Evolutionary conservation across 1,284 basidiomycete genomes (phyloP).

Genomic region (Cryptococcus sp.): DNA sequence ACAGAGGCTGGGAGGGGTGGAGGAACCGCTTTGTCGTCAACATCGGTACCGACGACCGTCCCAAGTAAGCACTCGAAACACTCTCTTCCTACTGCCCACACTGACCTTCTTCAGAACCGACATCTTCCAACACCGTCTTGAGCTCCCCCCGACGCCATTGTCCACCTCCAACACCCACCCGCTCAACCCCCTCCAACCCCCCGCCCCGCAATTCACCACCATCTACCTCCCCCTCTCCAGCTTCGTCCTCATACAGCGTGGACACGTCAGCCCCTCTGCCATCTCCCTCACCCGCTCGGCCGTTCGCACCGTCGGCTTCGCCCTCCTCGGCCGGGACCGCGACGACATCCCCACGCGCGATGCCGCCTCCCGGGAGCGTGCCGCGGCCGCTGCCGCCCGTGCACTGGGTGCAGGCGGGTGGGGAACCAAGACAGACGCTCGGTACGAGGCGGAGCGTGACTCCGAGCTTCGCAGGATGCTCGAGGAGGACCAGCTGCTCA

Average conservation of each 20-base stretch:
- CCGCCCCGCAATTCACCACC: slow-evolving; percentile 48
- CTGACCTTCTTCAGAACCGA: slow-evolving; percentile 41
- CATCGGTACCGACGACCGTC: slow-evolving; percentile 54
- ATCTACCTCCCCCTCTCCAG: slow-evolving; percentile 52
- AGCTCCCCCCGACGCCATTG: slow-evolving; percentile 37
- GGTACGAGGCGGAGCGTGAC: slow-evolving; percentile 26
- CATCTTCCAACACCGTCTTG: slow-evolving; percentile 55
- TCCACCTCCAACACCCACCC: slow-evolving; percentile 24
- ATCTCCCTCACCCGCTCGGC: slow-evolving; percentile 51
- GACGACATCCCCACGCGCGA: slow-evolving; percentile 16
- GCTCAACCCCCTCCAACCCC: slow-evolving; percentile 24
- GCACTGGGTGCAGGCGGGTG: slow-evolving; percentile 30
- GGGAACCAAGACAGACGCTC: slow-evolving; percentile 16
- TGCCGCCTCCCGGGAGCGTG: background rate
- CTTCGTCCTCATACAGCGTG: slow-evolving; percentile 55
- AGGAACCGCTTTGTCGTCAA: slow-evolving; percentile 53
- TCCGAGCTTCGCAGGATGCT: slow-evolving; percentile 30
- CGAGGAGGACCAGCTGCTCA: slow-evolving; percentile 9
- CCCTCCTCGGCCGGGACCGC: slow-evolving; percentile 47
- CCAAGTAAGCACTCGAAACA: slow-evolving; percentile 44
- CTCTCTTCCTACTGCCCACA: background rate
- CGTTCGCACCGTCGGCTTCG: slow-evolving; percentile 53
- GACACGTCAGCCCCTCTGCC: slow-evolving; percentile 48
- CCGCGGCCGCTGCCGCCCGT: slow-evolving; percentile 11
- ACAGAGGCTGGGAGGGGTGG: slow-evolving; percentile 46